phyloP scores from a whole-genome alignment of 2,329 filamentous ascomycete genomes.

The Albifimbria verrucaria region DNA sequence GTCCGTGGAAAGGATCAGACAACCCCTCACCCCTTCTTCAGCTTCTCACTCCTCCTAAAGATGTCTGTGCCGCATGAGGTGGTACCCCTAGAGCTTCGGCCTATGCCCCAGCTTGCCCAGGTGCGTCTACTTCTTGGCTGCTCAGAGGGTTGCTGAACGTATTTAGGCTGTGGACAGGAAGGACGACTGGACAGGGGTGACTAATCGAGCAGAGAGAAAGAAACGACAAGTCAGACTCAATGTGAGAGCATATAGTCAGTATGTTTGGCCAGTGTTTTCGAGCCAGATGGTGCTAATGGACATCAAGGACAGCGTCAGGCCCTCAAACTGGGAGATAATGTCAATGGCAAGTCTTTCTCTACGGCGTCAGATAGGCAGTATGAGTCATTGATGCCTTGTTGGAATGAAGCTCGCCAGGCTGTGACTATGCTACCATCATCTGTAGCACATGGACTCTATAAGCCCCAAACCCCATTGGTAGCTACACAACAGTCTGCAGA shows the following conservation, averaged over 20 bases:
- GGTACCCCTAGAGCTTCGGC: no score
- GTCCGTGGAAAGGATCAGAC: no score
- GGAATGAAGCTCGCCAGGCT: neutral
- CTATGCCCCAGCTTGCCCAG: constrained; percentile 30
- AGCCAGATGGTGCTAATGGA: neutral
- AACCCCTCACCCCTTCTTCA: no score
- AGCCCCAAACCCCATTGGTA: neutral
- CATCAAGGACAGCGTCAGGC: neutral
- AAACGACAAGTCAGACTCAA: constrained; percentile 42
- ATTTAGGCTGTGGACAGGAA: constrained; percentile 31
- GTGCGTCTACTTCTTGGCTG: constrained; percentile 19
- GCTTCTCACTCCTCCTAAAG: no score
- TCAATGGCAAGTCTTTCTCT: neutral
- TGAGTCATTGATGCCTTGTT: neutral
- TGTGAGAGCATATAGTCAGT: constrained; percentile 34
- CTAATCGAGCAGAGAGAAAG: constrained; percentile 36
- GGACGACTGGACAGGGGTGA: constrained; percentile 45
- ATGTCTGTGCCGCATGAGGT: no score
- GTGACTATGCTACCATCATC: neutral
- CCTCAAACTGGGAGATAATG: neutral
- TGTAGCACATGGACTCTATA: neutral
- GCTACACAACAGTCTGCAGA: neutral
- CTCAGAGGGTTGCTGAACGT: neutral
- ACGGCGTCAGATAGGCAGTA: neutral
- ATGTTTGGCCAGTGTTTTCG: neutral